Evolutionary conservation across 1,284 basidiomycete species (phyloP), one percentile per base, ranked within the genome.

Genomic region (Boletus subluridellus): DNA sequence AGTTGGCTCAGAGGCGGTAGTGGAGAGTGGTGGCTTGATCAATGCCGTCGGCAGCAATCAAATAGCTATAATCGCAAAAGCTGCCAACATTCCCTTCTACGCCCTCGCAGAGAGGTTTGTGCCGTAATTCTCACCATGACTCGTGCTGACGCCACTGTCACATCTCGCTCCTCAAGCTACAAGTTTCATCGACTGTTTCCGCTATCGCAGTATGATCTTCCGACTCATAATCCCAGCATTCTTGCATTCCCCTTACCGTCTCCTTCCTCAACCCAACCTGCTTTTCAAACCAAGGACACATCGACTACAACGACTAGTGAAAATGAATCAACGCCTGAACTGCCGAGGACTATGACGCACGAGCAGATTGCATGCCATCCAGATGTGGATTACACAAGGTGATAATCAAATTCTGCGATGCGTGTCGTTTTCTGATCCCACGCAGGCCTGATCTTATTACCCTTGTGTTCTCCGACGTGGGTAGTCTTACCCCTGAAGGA

Each of bases 151-250:
- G 59, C 61, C 62, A 64, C 59, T 49, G 52, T 58, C 56, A 58
- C 54, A 57, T 66, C 57, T 52, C 50, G 30, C 61, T 55, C 66
- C 68, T 65, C 61, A 73, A 92, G 92, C 74, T 99, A 95, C 83
- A 99, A 99, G 78, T 98, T 99, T 75, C 89, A 98, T 69, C 89
- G 97, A 62, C 81, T 97, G 67, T 98, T 98, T 78, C 96, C 96
- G 44, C 80, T 99, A 73, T 95, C 92, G 54, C 95, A 98, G 74
- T 95, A 95, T 72, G 96, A 99, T 79, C 82, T 99, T 28, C 96
- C 96, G 47, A 91, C 87, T 58, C 87, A 90, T 69, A 90, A 85
- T 71, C 76, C 85, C 48, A 81, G 76, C 67, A 84, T 89, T 63
- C 81, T 92, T 60, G 84, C 88, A 44, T 87, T 90, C 74, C 77